Base-by-base conservation (phyloP, 345 rosid genomes). In the Crucihimalaya himalaica region DNA sequence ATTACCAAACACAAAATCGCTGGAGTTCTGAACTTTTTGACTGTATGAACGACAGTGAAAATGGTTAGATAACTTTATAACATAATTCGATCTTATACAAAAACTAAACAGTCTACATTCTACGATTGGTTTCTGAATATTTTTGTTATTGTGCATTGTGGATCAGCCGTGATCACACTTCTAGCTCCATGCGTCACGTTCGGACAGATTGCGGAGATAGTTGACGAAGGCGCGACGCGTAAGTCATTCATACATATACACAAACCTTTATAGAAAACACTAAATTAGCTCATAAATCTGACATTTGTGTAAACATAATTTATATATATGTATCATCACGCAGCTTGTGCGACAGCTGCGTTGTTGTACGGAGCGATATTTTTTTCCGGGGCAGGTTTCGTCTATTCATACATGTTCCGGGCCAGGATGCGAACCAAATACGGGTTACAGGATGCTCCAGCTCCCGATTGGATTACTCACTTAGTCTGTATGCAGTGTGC, bases 1-100 rank as follows among this genome's bases (percentile, higher is more conserved):
- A 28, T 62, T 29, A 29, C 70, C 70, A 43, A 54, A 21, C 64
- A 42, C 57, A 55, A 73, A 73, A 63, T 5, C 63, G 2, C 23
- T 89, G 96, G 96, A 81, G 19, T 53, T 83, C 83, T 11, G 86
- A 83, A 16, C 73, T 89, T 4, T 87, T 87, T 51, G 89, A 83
- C 54, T 87, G 87, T 84, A 81, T 87, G 89, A 86, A 90, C 18
- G 89, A 90, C 54, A 84, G 88, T 14, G 66, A 23, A 55, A 90
- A 86, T 59, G 88, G 96, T 90, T 16, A 59, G 63, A 39, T 53
- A 40, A 48, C n/a, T 20, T 71, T 20, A 1, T 42, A 32, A 45
- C 23, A 57, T 31, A 20, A 29, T 32, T 5, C 34, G 51, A 50
- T 21, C 21, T 48, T 14, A 53, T 37, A 27, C 35, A 45, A 21